These are phyloP conservation scores for Hysterium pulicare DNA, from an alignment of 2,329 filamentous ascomycete genomes.

Conservation along the genomic window DNA sequence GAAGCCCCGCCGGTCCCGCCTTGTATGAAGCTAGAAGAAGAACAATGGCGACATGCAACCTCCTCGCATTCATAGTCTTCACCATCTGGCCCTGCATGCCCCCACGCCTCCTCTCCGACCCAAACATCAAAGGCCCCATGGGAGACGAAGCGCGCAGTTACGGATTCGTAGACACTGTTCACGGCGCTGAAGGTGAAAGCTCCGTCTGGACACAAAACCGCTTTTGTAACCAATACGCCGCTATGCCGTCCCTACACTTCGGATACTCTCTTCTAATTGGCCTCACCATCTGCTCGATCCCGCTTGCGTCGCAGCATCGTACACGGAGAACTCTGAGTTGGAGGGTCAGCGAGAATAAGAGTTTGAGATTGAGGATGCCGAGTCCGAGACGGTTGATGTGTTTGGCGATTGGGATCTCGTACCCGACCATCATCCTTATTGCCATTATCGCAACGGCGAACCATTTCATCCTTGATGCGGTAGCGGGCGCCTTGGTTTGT, in stretches of 20 bases:
- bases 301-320: slow-evolving; percentile 54
- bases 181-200: slow-evolving; percentile 56
- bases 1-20: slow-evolving; percentile 47
- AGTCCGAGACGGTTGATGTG: slow-evolving; percentile 52
- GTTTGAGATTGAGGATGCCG: slow-evolving; percentile 38
- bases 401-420: slow-evolving; percentile 55
- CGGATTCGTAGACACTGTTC: slow-evolving; percentile 59
- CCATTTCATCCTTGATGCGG: slow-evolving; percentile 68
- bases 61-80: slow-evolving; percentile 58
- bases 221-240: slow-evolving; percentile 75
- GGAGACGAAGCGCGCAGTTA: slow-evolving; percentile 59
- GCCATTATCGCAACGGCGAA: slow-evolving; percentile 71
- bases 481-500: slow-evolving; percentile 65
- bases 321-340: slow-evolving; percentile 31
- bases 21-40: slow-evolving; percentile 55
- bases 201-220: slow-evolving; percentile 70
- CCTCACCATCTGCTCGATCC: slow-evolving; percentile 64
- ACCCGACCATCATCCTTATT: slow-evolving; percentile 62
- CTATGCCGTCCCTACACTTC: slow-evolving; percentile 74
- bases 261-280: slow-evolving; percentile 72
- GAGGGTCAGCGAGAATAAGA: too few species aligned
- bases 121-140: slow-evolving; percentile 50
- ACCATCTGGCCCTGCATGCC: slow-evolving; percentile 61
- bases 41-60: slow-evolving; percentile 57
- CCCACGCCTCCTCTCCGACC: slow-evolving; percentile 54